Conservation (phyloP, 305 asterid species). For the Lippia alba region DNA sequence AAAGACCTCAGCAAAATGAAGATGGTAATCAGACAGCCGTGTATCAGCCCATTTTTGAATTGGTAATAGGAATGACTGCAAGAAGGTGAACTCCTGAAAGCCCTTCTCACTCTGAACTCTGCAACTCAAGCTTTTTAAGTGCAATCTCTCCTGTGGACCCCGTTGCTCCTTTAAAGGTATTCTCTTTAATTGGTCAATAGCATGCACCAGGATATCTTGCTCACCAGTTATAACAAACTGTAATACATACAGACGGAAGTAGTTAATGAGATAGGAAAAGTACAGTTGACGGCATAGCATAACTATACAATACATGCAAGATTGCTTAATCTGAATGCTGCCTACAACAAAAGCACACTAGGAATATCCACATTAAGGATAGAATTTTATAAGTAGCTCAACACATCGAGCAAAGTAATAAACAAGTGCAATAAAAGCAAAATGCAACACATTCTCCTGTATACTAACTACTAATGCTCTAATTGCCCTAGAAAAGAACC, state of each 20-base stretch:
- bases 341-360: constrained; percentile 22
- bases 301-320: constrained; percentile 11
- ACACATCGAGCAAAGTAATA: background rate
- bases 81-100: constrained; percentile 73
- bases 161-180: constrained; percentile 95
- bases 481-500: constrained; percentile 17
- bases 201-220: constrained; percentile 77
- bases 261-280: constrained; percentile 20
- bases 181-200: constrained; percentile 87
- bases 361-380: constrained; percentile 15
- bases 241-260: constrained; percentile 33
- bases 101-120: constrained; percentile 78
- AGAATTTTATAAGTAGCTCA: constrained; percentile 16
- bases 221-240: constrained; percentile 96
- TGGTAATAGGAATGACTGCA: constrained; percentile 87
- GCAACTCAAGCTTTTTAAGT: constrained; percentile 87
- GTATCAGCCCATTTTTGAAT: constrained; percentile 95
- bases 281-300: constrained; percentile 15
- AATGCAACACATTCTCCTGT: background rate
- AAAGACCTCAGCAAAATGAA: constrained; percentile 81
- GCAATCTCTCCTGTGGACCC: constrained; percentile 92
- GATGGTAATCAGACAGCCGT: constrained; percentile 86
- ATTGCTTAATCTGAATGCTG: constrained; percentile 6
- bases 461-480: background rate
- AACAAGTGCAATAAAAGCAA: constrained; percentile 5